Conservation (phyloP, 345 rosid genomes). For the Moringa oleifera region DNA sequence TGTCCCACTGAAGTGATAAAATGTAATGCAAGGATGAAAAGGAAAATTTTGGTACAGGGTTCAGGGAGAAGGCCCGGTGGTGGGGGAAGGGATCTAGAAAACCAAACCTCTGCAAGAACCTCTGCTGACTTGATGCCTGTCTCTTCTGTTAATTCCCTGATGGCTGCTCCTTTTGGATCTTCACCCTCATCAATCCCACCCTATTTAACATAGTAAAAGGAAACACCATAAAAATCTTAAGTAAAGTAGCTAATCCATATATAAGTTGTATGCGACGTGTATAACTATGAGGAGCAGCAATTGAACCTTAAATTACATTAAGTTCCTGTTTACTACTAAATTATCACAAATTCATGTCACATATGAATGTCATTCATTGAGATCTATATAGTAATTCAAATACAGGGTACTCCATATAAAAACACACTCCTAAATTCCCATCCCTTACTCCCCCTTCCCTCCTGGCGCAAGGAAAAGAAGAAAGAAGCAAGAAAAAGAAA, state of each 20-base stretch:
- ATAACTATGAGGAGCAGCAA: neutral
- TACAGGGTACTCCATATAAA: neutral
- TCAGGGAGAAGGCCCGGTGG: too few relatives aligned
- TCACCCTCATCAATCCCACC: slow-evolving; percentile 89
- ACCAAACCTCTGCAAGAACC: slow-evolving; percentile 62
- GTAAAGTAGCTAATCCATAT: neutral
- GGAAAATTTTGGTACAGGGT: too few relatives aligned
- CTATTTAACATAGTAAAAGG: slow-evolving; percentile 26
- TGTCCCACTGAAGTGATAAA: too few relatives aligned
- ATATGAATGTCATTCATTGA: neutral
- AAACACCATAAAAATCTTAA: neutral
- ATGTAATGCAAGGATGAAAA: too few relatives aligned
- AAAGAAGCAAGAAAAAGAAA: too few relatives aligned
- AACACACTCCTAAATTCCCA: too few relatives aligned
- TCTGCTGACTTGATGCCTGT: slow-evolving; percentile 83
- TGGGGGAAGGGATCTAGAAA: too few relatives aligned
- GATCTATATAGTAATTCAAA: neutral
- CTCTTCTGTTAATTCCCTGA: slow-evolving; percentile 89
- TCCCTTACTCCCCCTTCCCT: too few relatives aligned
- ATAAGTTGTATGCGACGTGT: neutral
- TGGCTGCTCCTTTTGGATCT: slow-evolving; percentile 83
- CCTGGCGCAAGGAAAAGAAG: too few relatives aligned
- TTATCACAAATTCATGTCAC: neutral
- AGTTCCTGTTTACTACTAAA: neutral
- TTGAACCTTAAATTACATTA: neutral